A percentile compares a stretch with the other conserved stretches of the same genome.
These are phyloP conservation scores for Penicillium olsonii DNA, from an alignment of 2,329 filamentous ascomycete genomes.

Conservation along the genomic window DNA sequence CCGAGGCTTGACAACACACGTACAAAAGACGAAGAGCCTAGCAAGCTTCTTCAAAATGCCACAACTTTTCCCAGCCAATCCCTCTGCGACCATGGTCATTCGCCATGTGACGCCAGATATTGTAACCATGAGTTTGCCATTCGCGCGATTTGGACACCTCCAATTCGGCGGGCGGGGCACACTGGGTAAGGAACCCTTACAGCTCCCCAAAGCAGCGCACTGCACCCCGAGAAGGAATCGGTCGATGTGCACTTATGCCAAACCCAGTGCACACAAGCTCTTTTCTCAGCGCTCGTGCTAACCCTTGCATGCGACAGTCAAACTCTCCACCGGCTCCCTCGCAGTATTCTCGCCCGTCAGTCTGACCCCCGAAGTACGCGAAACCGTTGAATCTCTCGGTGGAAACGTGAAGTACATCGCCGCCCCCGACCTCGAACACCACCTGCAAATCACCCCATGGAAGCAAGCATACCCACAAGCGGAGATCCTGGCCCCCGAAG, in stretches of 20 bases:
- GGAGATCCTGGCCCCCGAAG: conserved; percentile 78
- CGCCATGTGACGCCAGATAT: conserved; percentile 79
- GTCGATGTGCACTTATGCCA: background rate
- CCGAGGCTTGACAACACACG: background rate
- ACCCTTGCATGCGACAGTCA: conserved; percentile 56
- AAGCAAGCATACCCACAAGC: conserved; percentile 75
- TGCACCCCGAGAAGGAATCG: background rate
- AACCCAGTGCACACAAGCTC: background rate
- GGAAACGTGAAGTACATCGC: conserved; percentile 79
- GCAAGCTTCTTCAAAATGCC: conserved; percentile 21
- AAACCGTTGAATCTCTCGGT: conserved; percentile 62
- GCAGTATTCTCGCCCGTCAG: conserved; percentile 91
- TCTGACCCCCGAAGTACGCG: conserved; percentile 72
- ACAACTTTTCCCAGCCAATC: conserved; percentile 67
- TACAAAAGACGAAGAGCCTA: background rate
- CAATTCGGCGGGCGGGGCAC: conserved; percentile 87
- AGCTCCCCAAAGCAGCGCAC: conserved; percentile 7
- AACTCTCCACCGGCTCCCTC: conserved; percentile 73
- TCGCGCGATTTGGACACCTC: conserved; percentile 74
- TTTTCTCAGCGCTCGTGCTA: conserved; percentile 5
- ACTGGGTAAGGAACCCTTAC: conserved; percentile 60
- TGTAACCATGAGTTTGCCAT: conserved; percentile 65
- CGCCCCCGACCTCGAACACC: conserved; percentile 88
- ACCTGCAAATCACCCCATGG: conserved; percentile 91
- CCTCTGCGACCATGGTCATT: conserved; percentile 84